These are phyloP conservation scores for Quercus tomentella DNA, from an alignment of 331 rosid species.

Conservation along the genomic window DNA sequence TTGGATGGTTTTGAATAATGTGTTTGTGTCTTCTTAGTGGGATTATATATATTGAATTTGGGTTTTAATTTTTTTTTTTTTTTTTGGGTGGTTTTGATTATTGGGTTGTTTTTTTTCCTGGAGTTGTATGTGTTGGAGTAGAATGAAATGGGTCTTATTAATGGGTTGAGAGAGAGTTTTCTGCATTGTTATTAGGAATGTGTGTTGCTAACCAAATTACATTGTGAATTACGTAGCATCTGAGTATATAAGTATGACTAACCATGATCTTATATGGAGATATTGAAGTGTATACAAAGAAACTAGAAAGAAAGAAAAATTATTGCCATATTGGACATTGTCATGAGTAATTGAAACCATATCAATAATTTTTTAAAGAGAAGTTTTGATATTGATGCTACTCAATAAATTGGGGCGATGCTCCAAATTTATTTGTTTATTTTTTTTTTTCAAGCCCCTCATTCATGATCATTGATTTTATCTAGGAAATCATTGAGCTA, in stretches of 20 bases:
- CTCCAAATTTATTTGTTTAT: too few relatives aligned
- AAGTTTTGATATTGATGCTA: too few relatives aligned
- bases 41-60: background rate
- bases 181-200: background rate
- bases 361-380: too few relatives aligned
- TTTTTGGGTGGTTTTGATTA: background rate
- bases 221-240: background rate
- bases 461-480: background rate
- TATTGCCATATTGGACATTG: background rate
- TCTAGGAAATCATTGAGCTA: background rate
- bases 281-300: background rate
- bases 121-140: background rate
- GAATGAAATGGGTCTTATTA: too few relatives aligned
- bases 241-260: background rate
- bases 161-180: too few relatives aligned
- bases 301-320: background rate
- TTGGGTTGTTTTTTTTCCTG: background rate
- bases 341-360: background rate
- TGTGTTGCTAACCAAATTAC: background rate
- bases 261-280: background rate
- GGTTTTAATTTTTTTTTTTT: background rate
- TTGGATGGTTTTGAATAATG: background rate
- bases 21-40: background rate
- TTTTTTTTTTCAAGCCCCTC: background rate
- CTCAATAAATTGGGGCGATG: too few relatives aligned